Evolutionary conservation across 176 grass and related monocot species (phyloP).

Genomic region (Areca catechu): DNA sequence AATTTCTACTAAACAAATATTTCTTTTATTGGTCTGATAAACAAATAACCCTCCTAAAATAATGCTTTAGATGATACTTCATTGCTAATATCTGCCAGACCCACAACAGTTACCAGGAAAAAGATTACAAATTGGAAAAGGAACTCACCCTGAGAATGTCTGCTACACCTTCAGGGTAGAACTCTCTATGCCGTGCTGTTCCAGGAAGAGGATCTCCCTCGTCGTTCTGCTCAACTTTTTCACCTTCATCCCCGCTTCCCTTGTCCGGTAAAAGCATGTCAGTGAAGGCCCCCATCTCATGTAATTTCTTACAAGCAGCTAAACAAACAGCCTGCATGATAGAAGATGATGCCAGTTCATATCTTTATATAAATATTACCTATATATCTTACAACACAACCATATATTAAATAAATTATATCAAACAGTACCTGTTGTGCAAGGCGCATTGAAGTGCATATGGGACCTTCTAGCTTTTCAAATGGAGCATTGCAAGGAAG

Average conservation of each 20-base stretch:
- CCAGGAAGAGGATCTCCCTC: conserved; percentile 96
- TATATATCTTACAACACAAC: no score
- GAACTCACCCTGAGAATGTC: conserved; percentile 58
- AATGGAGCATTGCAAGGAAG: conserved; percentile 98
- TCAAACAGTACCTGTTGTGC: conserved; percentile 67
- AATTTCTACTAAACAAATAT: no score
- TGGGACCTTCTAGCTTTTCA: conserved; percentile 85
- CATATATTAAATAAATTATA: not conserved
- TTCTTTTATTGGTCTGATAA: no score
- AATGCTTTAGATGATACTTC: no score
- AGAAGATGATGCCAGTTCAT: not conserved
- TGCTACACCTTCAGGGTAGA: conserved; percentile 97
- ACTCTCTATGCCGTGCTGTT: conserved; percentile 89
- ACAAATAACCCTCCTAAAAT: no score
- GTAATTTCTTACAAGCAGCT: conserved; percentile 95
- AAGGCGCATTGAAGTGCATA: conserved; percentile 80
- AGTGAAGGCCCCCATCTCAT: conserved; percentile 98
- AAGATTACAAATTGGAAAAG: not conserved
- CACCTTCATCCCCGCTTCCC: conserved; percentile 65
- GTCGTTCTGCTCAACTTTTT: conserved; percentile 68
- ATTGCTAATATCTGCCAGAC: no score
- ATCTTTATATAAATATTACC: no score
- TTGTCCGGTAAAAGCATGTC: conserved; percentile 98
- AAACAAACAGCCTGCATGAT: conserved; percentile 85
- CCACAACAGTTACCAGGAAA: not conserved